phyloP scores from a whole-genome alignment of 2,329 filamentous ascomycete species.

The Trichoderma semiorbis region DNA sequence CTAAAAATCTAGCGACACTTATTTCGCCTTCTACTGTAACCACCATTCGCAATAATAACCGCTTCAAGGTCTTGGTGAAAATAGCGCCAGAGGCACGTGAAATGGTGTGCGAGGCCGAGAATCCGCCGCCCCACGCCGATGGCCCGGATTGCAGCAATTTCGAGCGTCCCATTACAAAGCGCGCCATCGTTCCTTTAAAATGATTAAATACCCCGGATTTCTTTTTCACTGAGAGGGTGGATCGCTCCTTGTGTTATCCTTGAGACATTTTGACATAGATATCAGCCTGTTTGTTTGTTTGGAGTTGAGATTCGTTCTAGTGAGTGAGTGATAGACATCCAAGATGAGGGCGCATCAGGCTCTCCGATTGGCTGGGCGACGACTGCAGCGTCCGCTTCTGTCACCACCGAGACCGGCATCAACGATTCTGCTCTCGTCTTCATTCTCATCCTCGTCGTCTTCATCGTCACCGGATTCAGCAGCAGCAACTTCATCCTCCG shows the following conservation, averaged over 20 bases:
- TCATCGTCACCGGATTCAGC: neutral
- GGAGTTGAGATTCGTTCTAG: neutral
- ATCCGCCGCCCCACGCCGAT: conserved; percentile 12
- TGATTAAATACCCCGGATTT: neutral
- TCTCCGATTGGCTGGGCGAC: conserved; percentile 16
- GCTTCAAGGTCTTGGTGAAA: neutral
- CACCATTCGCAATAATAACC: too few species aligned
- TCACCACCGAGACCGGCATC: conserved; percentile 21
- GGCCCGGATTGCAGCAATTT: neutral
- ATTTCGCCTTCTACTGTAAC: too few species aligned
- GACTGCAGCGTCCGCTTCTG: conserved; percentile 26
- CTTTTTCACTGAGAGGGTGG: neutral
- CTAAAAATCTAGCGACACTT: too few species aligned
- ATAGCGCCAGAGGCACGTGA: conserved; percentile 11
- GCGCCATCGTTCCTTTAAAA: neutral
- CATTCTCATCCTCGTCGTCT: conserved; percentile 39
- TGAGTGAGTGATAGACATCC: neutral
- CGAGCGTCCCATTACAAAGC: neutral
- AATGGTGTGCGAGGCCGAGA: conserved; percentile 16
- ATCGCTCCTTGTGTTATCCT: neutral
- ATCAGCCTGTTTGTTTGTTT: neutral
- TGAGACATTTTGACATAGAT: neutral
- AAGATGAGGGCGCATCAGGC: conserved; percentile 20
- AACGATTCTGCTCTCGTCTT: conserved; percentile 21
- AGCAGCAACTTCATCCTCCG: neutral